Conservation (phyloP, 2,329 filamentous ascomycete species). For the Coniochaeta sp. region DNA sequence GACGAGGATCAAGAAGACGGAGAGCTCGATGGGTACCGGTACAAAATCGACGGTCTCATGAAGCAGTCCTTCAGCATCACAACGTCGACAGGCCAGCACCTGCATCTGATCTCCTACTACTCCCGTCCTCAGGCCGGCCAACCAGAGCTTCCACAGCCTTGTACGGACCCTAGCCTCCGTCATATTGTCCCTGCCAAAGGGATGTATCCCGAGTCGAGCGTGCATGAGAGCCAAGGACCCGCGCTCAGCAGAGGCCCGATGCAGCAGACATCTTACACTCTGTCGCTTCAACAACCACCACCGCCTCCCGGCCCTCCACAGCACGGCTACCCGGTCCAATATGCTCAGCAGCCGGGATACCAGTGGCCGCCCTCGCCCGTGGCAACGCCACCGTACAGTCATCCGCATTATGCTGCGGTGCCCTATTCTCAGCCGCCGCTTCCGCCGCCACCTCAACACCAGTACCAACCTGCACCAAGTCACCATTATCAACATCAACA, state of each 20-base stretch:
- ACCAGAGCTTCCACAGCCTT: conserved; percentile 71
- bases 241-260: conserved; percentile 72
- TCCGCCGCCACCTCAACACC: conserved; percentile 16
- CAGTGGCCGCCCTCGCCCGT: conserved; percentile 50
- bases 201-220: conserved; percentile 94
- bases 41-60: conserved; percentile 96
- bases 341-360: conserved; percentile 34
- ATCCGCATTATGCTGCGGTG: conserved; percentile 33
- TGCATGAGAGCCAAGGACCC: conserved; percentile 77
- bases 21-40: conserved; percentile 85
- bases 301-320: conserved; percentile 26
- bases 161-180: conserved; percentile 70
- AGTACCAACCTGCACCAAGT: conserved; percentile 1
- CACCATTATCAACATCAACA: conserved; percentile 14
- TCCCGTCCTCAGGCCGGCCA: conserved; percentile 69
- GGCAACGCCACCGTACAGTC: conserved; percentile 45
- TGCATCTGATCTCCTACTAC: conserved; percentile 97
- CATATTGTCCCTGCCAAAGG: conserved; percentile 84
- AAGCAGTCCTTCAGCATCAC: conserved; percentile 99
- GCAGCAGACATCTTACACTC: conserved; percentile 35
- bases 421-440: conserved; percentile 19
- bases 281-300: conserved; percentile 12
- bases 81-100: conserved; percentile 77
- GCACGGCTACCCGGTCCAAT: conserved; percentile 30
- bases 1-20: conserved; percentile 81